Evolutionary conservation across 148 eudicot species (phyloP).

Genomic region (Linanthus parryae): DNA sequence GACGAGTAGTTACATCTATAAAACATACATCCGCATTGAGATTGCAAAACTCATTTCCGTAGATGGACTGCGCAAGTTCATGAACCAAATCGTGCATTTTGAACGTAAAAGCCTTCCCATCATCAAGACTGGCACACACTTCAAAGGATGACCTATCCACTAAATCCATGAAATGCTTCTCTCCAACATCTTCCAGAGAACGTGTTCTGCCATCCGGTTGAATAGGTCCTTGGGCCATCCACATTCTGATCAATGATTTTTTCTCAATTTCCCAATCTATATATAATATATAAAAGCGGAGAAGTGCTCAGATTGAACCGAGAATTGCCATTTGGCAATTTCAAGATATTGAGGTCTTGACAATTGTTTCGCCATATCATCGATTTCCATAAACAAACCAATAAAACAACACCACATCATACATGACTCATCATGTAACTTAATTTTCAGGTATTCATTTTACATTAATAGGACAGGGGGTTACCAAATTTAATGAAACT

Average conservation of each 20-base stretch:
- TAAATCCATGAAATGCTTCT: background rate
- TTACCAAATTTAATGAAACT: no score
- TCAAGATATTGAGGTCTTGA: no score
- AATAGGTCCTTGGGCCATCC: background rate
- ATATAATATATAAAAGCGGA: no score
- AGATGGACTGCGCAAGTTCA: background rate
- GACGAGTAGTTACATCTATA: background rate
- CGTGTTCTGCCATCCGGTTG: background rate
- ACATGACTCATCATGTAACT: no score
- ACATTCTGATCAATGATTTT: background rate
- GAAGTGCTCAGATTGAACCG: no score
- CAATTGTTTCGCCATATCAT: no score
- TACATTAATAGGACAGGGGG: no score
- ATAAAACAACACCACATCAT: no score
- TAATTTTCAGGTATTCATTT: no score
- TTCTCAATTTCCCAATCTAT: background rate
- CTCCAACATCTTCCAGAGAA: background rate
- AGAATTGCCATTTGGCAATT: no score
- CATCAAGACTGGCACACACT: background rate
- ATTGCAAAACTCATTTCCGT: background rate
- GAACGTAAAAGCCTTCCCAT: background rate
- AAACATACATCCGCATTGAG: no score
- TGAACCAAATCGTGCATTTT: background rate
- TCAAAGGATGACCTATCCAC: background rate
- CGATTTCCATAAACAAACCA: no score